Percentiles rank a stretch among this genome's conserved stretches.
phyloP scores from a whole-genome alignment of 1,284 basidiomycete species.

The Hemileia vastatrix region DNA sequence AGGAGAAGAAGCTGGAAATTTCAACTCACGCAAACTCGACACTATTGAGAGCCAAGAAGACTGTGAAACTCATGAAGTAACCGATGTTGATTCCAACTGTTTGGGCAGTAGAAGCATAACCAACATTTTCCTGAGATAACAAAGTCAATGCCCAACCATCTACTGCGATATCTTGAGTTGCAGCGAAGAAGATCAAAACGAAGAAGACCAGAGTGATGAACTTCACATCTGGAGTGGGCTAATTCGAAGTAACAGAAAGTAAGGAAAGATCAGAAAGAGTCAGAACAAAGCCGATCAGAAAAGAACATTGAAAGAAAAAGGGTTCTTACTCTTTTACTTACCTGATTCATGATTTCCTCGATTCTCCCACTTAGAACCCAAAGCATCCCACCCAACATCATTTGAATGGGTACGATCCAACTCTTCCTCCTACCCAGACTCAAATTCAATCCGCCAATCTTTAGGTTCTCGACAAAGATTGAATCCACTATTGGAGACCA shows the following conservation, averaged over 20 bases:
- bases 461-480: conserved; percentile 32
- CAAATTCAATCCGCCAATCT: no score
- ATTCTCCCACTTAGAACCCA: conserved; percentile 30
- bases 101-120: conserved; percentile 42
- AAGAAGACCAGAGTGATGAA: conserved; percentile 41
- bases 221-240: conserved; percentile 32
- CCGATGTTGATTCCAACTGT: conserved; percentile 43
- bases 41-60: conserved; percentile 42
- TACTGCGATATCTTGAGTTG: conserved; percentile 43
- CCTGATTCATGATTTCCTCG: conserved; percentile 33
- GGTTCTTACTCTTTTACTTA: no score
- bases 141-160: conserved; percentile 43
- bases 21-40: no score
- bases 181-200: conserved; percentile 37
- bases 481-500: conserved; percentile 44
- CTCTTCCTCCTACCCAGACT: conserved; percentile 40
- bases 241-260: background rate
- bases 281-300: background rate
- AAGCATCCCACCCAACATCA: conserved; percentile 37
- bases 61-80: conserved; percentile 44
- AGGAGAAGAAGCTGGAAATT: background rate
- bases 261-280: background rate
- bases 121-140: conserved; percentile 40
- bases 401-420: conserved; percentile 43
- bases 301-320: no score